These are phyloP conservation scores for Collybia nuda DNA, from an alignment of 768 basidiomycete genomes.

Conservation along the genomic window DNA sequence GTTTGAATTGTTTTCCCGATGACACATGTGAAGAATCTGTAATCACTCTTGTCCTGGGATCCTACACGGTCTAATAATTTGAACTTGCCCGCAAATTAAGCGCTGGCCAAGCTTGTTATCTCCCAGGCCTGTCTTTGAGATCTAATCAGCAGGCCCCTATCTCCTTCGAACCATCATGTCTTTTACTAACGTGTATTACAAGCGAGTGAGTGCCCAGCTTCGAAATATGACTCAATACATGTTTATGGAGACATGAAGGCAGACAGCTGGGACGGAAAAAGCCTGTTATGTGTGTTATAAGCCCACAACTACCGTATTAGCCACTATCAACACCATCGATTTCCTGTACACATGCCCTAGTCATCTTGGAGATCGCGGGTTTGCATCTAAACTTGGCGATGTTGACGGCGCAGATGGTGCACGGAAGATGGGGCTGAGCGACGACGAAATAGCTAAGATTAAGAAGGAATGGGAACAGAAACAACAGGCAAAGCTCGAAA, in stretches of 20 bases:
- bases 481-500: constrained; percentile 60
- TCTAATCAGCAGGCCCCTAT: no score
- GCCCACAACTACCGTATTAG: constrained; percentile 81
- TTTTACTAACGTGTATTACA: constrained; percentile 86
- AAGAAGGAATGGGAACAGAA: constrained; percentile 81
- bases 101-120: not conserved
- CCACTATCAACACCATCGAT: constrained; percentile 79
- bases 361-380: constrained; percentile 82
- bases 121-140: no score
- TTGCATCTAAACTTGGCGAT: constrained; percentile 52
- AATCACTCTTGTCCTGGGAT: no score
- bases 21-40: not conserved
- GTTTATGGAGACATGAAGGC: constrained; percentile 13
- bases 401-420: constrained; percentile 27
- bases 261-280: constrained; percentile 79
- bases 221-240: not conserved
- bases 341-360: constrained; percentile 82
- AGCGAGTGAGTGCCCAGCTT: constrained; percentile 58
- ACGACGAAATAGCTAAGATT: constrained; percentile 76
- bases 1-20: constrained; percentile 4
- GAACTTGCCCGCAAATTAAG: not conserved
- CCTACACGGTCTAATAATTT: not conserved
- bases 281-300: constrained; percentile 79
- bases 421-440: constrained; percentile 42
- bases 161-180: constrained; percentile 43